Evolutionary conservation across 2,329 filamentous ascomycete species (phyloP), one percentile per base, ranked within the genome.

Genomic region (Stachybotrys echinatus): DNA sequence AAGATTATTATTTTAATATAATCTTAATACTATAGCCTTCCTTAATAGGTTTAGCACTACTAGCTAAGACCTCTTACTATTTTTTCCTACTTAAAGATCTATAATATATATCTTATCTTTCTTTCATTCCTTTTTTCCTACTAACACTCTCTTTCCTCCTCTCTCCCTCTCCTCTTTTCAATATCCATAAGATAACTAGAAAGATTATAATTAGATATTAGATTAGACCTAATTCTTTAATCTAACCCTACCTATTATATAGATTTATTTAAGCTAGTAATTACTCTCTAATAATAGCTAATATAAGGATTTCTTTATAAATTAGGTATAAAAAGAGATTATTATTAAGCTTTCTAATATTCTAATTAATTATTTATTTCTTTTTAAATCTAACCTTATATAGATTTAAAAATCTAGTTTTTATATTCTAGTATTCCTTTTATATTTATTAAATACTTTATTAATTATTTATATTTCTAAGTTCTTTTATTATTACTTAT

Each of bases 1-100:
- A 52, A 50, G 19, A 52, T 17, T 12, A 31, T 47, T 17, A 19
- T 52, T 45, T 51, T 54, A 17, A 3, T 52, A 4, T 52, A 47
- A 1, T 17, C 49, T 38, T 52, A 20, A 20, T 52, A 18, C 17
- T 18, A n/a, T 6, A 42, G n/a, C 17, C 7, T 8, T 42, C 7
- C n/a, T 20, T 17, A n/a, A n/a, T n/a, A n/a, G n/a, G n/a, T n/a
- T n/a, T n/a, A n/a, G n/a, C n/a, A n/a, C n/a, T n/a, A n/a, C n/a
- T n/a, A n/a, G n/a, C n/a, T n/a, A n/a, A n/a, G n/a, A n/a, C n/a
- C n/a, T 18, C 40, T 19, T 50, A 12, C 22, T 46, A 4, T 50
- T 46, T 38, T 34, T 50, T 8, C 48, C 43, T 39, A n/a, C n/a
- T n/a, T n/a, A n/a, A n/a, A n/a, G n/a, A n/a, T n/a, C n/a, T n/a